Percentiles rank a stretch among this genome's conserved stretches.
These are phyloP conservation scores for Phylloporus sp. DNA, from an alignment of 768 basidiomycete genomes.

Conservation along the genomic window DNA sequence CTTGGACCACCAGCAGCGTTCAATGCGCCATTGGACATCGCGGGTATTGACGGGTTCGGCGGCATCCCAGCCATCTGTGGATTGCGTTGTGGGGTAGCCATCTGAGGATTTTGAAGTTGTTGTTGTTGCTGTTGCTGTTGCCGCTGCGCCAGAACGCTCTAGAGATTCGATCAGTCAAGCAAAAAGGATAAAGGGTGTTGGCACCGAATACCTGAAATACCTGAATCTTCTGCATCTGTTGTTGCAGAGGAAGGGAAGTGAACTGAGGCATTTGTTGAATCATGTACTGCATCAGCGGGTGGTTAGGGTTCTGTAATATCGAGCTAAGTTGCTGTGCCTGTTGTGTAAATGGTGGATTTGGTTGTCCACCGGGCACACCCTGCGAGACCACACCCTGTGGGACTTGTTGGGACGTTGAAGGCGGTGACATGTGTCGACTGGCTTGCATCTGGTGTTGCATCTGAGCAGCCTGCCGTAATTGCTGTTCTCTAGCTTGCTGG, in stretches of 20 bases:
- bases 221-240: constrained; percentile 59
- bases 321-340: constrained; percentile 41
- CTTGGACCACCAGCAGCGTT: constrained; percentile 21
- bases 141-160: constrained; percentile 20
- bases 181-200: neutral
- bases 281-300: constrained; percentile 59
- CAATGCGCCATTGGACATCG: constrained; percentile 26
- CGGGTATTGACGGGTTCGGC: constrained; percentile 23
- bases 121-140: constrained; percentile 34
- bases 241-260: constrained; percentile 41
- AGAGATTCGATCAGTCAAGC: constrained; percentile 5
- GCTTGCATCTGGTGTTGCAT: constrained; percentile 33
- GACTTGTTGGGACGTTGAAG: constrained; percentile 24
- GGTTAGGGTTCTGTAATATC: constrained; percentile 49
- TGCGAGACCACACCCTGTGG: constrained; percentile 20
- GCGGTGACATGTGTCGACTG: constrained; percentile 41
- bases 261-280: constrained; percentile 49
- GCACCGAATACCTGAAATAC: constrained; percentile 42
- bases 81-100: constrained; percentile 23
- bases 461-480: constrained; percentile 31
- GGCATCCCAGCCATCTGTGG: constrained; percentile 29
- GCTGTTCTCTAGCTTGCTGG: constrained; percentile 32
- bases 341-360: constrained; percentile 26
- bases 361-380: constrained; percentile 10
- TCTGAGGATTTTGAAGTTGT: constrained; percentile 28